A percentile compares a stretch with the other conserved stretches of the same genome.
Evolutionary conservation across 768 basidiomycete genomes (phyloP).

Genomic region (Xerocomus potaroensis): DNA sequence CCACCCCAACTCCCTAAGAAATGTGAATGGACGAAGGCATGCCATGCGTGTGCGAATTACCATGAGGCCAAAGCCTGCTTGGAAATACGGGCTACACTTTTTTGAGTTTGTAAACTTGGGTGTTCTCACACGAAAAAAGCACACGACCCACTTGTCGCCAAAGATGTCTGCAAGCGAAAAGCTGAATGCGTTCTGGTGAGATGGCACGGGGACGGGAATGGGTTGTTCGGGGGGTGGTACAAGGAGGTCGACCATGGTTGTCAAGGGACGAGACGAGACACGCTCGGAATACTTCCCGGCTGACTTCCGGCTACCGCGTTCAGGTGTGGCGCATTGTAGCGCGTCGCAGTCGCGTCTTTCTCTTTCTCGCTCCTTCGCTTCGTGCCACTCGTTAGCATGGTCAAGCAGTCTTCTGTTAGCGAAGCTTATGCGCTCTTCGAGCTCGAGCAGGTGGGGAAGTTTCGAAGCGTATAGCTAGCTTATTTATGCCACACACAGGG

Average conservation of each 20-base stretch:
- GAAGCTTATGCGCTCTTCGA: conserved; percentile 46
- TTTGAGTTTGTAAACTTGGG: conserved; percentile 21
- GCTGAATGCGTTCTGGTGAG: conserved; percentile 7
- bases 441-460: conserved; percentile 44
- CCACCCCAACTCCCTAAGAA: conserved; percentile 83
- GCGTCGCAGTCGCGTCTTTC: conserved; percentile 27
- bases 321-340: conserved; percentile 19
- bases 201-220: conserved; percentile 1
- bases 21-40: neutral
- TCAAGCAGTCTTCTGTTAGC: conserved; percentile 30
- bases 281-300: no score
- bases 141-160: conserved; percentile 62
- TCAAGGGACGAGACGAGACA: neutral
- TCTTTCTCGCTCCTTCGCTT: conserved; percentile 8
- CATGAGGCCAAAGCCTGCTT: conserved; percentile 98
- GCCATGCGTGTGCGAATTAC: conserved; percentile 37
- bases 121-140: neutral
- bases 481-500: conserved; percentile 40
- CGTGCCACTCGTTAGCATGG: conserved; percentile 29
- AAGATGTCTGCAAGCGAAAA: conserved; percentile 40
- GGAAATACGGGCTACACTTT: conserved; percentile 89
- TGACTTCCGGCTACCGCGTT: no score
- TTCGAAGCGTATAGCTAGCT: neutral
- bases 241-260: conserved; percentile 8
- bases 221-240: neutral